Evolutionary conservation across 805 yeast species (phyloP), one percentile per base, ranked within the genome.

Genomic region (Geotrichum ghanense): DNA sequence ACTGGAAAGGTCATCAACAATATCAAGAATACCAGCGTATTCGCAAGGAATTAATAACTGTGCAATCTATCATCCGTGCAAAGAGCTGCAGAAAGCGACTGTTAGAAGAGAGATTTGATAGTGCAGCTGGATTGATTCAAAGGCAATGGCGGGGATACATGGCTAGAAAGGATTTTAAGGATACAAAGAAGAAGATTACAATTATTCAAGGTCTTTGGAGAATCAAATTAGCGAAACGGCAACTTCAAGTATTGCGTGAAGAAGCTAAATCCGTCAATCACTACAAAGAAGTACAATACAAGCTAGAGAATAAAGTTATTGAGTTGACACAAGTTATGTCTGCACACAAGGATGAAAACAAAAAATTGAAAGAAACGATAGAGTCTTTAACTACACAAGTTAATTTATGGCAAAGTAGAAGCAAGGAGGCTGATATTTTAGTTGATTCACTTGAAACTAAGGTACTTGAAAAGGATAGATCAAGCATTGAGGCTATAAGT

Each of bases 301-400:
- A 83, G 62, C 75, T 94, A 58, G 99, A 92, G 65, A 92, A 92
- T 66, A 92, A 94, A 72, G 97, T 94, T n/a, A 88, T 92, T 53
- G 95, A 89, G 65, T 76, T 92, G 55, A 90, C 97, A 2, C 94
- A 90, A 59, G 75, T 82, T 10, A 71, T 90, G 50, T 78, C 95
- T 0, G 67, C 79, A 31, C 84, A 86, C 62, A 81, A 83, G 22
- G 84, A 78, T 53, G 96, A 87, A 55, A 89, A 89, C 65, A 82
- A 81, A 68, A 75, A 73, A 50, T 71, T 90, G 59, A 72, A 76
- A 49, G 65, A 67, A 14, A 83, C 83, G 57, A 75, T 89, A 44
- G 73, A 75, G 21, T 50, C 53, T 44, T 48, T 58, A 40, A 64
- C 61, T 49, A 50, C 48, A 25, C 60, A 54, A 51, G 47, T 59